Percentiles rank a stretch among this genome's conserved stretches.
Evolutionary conservation across 2,329 filamentous ascomycete genomes (phyloP).

Genomic region (Balansia obtecta): DNA sequence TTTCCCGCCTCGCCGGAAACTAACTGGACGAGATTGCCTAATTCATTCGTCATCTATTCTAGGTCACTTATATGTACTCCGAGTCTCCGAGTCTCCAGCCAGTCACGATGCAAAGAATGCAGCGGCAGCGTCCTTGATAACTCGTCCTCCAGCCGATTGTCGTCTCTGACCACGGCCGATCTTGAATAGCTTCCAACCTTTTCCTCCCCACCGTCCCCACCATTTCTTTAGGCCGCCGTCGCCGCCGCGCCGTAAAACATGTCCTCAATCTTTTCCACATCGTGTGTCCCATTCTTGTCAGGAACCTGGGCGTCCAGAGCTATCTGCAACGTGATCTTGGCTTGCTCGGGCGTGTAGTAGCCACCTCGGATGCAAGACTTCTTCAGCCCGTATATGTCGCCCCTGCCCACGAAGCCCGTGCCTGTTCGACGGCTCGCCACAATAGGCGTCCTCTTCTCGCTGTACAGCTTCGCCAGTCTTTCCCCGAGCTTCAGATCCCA

Average conservation of each 20-base stretch:
- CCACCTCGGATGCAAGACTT: conserved; percentile 25
- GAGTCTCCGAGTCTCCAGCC: too few relatives aligned
- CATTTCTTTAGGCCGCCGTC: too few relatives aligned
- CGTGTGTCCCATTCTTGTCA: conserved; percentile 12
- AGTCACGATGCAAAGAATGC: too few relatives aligned
- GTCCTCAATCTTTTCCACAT: conserved; percentile 12
- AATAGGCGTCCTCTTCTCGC: conserved; percentile 27
- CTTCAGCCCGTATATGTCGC: conserved; percentile 17
- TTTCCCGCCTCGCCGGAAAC: too few relatives aligned
- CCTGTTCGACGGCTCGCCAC: conserved; percentile 38
- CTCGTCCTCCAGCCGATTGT: too few relatives aligned
- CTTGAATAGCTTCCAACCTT: too few relatives aligned
- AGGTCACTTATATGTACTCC: too few relatives aligned
- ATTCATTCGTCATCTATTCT: too few relatives aligned
- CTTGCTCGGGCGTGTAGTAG: conserved; percentile 43
- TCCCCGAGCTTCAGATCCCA: conserved; percentile 25
- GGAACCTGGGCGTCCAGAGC: conserved; percentile 14
- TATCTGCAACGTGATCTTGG: conserved; percentile 37
- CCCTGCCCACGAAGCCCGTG: conserved; percentile 37
- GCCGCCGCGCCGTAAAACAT: not conserved
- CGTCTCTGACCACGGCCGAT: too few relatives aligned
- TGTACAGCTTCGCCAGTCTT: conserved; percentile 31
- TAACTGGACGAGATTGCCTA: too few relatives aligned
- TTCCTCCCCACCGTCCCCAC: too few relatives aligned
- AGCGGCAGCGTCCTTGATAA: too few relatives aligned